These are phyloP conservation scores for Calophaca sinica DNA, from an alignment of 306 rosid genomes.

Conservation along the genomic window DNA sequence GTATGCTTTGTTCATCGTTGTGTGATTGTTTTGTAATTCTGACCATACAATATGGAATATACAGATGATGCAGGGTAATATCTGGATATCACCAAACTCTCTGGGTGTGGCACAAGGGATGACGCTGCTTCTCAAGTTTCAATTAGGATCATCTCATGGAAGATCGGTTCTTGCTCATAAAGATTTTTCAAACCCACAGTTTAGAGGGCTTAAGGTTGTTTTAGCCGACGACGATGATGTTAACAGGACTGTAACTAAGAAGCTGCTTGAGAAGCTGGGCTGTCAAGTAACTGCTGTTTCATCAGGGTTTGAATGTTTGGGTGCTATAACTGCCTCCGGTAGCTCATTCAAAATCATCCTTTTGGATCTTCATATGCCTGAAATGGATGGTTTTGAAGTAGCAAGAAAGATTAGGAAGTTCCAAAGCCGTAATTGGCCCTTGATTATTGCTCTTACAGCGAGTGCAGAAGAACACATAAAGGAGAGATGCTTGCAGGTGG, in stretches of 20 bases:
- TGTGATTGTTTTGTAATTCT: constrained; percentile 31
- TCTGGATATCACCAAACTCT: constrained; percentile 64
- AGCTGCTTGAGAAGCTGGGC: constrained; percentile 85
- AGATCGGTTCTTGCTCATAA: constrained; percentile 48
- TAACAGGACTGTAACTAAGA: constrained; percentile 76
- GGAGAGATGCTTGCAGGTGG: constrained; percentile 73
- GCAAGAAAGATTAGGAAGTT: constrained; percentile 69
- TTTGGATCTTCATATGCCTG: constrained; percentile 85
- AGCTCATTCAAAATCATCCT: constrained; percentile 58
- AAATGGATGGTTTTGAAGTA: constrained; percentile 83
- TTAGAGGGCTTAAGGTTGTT: constrained; percentile 67
- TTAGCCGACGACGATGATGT: constrained; percentile 72
- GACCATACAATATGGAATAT: constrained; percentile 37
- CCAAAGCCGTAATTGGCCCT: constrained; percentile 67
- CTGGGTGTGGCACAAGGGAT: constrained; percentile 64
- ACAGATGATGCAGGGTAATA: constrained; percentile 93
- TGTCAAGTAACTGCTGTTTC: constrained; percentile 75
- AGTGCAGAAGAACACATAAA: constrained; percentile 70
- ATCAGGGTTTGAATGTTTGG: constrained; percentile 78
- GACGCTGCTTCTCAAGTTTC: constrained; percentile 76
- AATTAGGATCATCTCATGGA: constrained; percentile 51
- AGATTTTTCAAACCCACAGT: constrained; percentile 50
- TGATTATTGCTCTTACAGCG: constrained; percentile 72
- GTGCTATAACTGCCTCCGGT: constrained; percentile 54
- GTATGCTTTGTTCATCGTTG: constrained; percentile 35